Conservation (phyloP, 2,329 filamentous ascomycete species). For the Cercospora brassicicola region DNA sequence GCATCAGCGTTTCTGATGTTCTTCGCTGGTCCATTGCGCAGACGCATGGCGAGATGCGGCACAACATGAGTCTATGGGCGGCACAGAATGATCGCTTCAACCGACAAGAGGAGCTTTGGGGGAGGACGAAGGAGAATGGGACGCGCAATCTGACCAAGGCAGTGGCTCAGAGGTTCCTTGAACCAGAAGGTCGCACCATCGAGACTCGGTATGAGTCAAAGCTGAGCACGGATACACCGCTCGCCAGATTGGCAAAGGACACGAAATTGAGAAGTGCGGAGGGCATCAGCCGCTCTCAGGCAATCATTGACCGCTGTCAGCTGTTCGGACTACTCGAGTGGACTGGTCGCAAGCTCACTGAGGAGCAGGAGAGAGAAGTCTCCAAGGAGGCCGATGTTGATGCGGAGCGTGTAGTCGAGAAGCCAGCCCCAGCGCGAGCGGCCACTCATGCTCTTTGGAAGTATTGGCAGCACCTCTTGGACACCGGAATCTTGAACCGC, state of each 20-base stretch:
- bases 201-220: constrained; percentile 45
- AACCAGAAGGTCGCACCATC: constrained; percentile 65
- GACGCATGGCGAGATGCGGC: constrained; percentile 53
- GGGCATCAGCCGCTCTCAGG: constrained; percentile 33
- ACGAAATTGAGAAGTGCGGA: constrained; percentile 22
- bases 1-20: constrained; percentile 56
- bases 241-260: constrained; percentile 53
- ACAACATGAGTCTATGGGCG: constrained; percentile 60
- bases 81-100: constrained; percentile 58
- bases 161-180: constrained; percentile 54
- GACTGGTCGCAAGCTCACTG: constrained; percentile 48
- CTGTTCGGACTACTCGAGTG: constrained; percentile 28
- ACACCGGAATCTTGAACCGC: constrained; percentile 22
- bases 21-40: constrained; percentile 61
- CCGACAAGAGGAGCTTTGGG: constrained; percentile 19
- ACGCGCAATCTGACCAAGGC: constrained; percentile 46
- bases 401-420: constrained; percentile 56
- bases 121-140: constrained; percentile 51
- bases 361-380: constrained; percentile 69
- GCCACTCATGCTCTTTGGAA: constrained; percentile 35
- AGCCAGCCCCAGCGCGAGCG: constrained; percentile 46
- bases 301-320: constrained; percentile 28
- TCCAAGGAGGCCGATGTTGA: constrained; percentile 55
- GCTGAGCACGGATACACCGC: constrained; percentile 15
- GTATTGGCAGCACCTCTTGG: not conserved